A percentile compares a stretch with the other conserved stretches of the same genome.
These are phyloP conservation scores for Flaveria brownii DNA, from an alignment of 129 eudicot genomes.

Conservation along the genomic window DNA sequence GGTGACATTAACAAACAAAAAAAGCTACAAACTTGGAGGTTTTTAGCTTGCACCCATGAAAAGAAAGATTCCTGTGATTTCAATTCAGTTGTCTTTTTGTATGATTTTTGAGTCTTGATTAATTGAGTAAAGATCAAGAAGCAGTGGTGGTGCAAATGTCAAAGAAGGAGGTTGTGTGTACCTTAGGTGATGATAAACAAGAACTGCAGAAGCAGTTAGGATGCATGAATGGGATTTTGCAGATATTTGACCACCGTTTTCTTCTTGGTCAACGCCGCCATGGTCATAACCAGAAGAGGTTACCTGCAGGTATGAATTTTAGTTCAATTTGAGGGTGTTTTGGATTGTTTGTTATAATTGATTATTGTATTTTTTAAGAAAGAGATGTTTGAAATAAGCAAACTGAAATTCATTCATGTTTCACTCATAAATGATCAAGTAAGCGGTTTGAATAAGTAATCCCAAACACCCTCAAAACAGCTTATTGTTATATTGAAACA, in stretches of 20 bases:
- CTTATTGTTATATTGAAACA: no score
- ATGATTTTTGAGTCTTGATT: constrained; percentile 17
- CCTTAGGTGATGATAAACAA: constrained; percentile 46
- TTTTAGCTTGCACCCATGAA: constrained; percentile 31
- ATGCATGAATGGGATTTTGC: constrained; percentile 91
- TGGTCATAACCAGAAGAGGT: constrained; percentile 50
- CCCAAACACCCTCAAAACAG: no score
- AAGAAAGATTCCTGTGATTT: constrained; percentile 32
- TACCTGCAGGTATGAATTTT: constrained; percentile 50
- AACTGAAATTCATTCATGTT: not conserved
- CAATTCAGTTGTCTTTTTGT: constrained; percentile 11
- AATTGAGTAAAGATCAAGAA: not conserved
- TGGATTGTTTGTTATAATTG: not conserved
- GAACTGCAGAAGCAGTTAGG: constrained; percentile 74
- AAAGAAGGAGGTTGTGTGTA: constrained; percentile 51
- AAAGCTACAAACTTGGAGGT: constrained; percentile 37
- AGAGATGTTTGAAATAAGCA: no score
- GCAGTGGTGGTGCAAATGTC: constrained; percentile 43
- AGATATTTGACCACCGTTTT: constrained; percentile 65
- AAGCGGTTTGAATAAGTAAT: not conserved
- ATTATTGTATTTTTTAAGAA: no score
- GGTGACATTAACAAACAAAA: constrained; percentile 31
- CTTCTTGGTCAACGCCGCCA: constrained; percentile 52
- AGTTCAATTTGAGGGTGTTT: not conserved
- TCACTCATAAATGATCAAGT: not conserved